Evolutionary conservation across 1,139 yeast genomes (phyloP).

Genomic region (Hanseniaspora uvarum): DNA sequence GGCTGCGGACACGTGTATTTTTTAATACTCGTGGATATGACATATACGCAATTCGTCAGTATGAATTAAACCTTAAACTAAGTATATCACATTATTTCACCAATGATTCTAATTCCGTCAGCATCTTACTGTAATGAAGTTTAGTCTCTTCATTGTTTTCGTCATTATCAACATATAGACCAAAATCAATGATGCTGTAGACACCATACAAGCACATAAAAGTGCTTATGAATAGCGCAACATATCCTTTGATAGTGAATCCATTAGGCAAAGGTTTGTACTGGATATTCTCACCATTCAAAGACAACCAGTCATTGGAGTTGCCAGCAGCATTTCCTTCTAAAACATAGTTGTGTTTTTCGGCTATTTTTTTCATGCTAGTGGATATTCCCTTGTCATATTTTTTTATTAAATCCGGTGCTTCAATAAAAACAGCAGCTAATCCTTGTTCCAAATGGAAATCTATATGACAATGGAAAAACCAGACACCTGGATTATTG

Average conservation of each 20-base stretch:
- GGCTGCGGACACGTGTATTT: not conserved
- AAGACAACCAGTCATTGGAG: constrained; percentile 41
- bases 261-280: constrained; percentile 52
- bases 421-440: constrained; percentile 57
- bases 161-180: constrained; percentile 40
- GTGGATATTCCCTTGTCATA: constrained; percentile 38
- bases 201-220: constrained; percentile 52
- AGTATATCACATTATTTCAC: too few species aligned
- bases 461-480: constrained; percentile 74
- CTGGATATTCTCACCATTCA: constrained; percentile 50
- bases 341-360: not conserved
- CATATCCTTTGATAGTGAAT: constrained; percentile 57
- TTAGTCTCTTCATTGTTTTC: not conserved
- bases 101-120: not conserved
- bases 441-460: constrained; percentile 76
- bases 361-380: constrained; percentile 34
- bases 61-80: too few species aligned
- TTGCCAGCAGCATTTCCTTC: constrained; percentile 69
- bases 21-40: not conserved
- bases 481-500: constrained; percentile 76
- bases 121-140: not conserved
- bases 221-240: constrained; percentile 50
- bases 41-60: too few species aligned
- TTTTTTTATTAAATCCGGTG: constrained; percentile 45
- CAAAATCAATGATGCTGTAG: constrained; percentile 46